Base-by-base conservation (phyloP, 495 filamentous ascomycete species). In the Daldinia loculata region DNA sequence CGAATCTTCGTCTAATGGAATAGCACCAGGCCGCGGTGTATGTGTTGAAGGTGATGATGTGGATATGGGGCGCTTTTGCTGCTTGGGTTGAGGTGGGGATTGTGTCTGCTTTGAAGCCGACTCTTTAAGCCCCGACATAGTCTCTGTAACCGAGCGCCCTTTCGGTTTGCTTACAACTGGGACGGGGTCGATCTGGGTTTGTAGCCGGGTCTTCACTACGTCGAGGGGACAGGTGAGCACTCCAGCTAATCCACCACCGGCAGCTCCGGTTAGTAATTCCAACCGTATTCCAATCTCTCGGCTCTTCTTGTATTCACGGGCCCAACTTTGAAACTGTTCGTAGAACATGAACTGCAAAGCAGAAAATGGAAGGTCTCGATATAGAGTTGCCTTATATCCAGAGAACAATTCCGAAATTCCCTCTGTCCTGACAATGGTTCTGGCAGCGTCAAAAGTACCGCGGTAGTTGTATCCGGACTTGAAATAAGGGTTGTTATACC, bases 311-410 rank as follows among this genome's bases (percentile, higher is more conserved):
- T 89, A 97, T 57, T 89, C 74, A 74, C 89, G 92, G 1, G 95
- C 94, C 85, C 91, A 85, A 19, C 81, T 86, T 67, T 94, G 95
- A 73, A 92, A 93, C 79, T 98, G 92, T 79, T 99, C 95, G 79
- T 98, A 99, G 77, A 99, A 98, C 60, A 96, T 93, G 79, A 98
- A 99, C 77, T 98, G 95, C 7, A 99, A 81, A 0, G 95, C 95
- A 11, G 93, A 97, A 77, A 97, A 99, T 1, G 95, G 95, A 6
- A 99, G 87, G 76, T 98, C 95, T 63, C 95, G 92, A 83, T 92
- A 96, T 24, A 99, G 88, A 0, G 95, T 99, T 15, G 95, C 91
- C 75, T 94, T 94, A 78, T 95, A 99, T 2, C 96, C 96, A 75
- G 97, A 90, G 78, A 97, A 98, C 2, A 99, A 84, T 14, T 96